Percentiles rank a stretch among this genome's conserved stretches.
Conservation (phyloP, 2,329 filamentous ascomycete species). For the Venturia carpophila region DNA sequence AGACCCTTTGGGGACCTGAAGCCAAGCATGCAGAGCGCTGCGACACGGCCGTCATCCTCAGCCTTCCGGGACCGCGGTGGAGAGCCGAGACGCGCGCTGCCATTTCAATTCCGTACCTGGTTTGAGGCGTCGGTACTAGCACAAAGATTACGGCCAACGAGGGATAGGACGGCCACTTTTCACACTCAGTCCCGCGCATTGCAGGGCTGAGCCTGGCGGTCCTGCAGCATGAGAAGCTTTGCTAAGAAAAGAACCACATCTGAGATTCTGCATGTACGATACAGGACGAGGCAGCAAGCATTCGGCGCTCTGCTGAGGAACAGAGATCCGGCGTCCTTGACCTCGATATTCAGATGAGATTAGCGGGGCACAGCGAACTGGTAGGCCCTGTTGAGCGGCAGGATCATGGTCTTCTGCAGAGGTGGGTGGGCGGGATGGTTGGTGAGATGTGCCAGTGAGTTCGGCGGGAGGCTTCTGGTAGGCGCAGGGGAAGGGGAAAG, state of each 20-base stretch:
- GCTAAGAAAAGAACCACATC: background rate
- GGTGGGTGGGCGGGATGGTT: background rate
- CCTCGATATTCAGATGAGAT: background rate
- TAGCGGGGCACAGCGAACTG: background rate
- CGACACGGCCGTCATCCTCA: constrained; percentile 11
- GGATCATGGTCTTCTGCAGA: background rate
- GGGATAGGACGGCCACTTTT: background rate
- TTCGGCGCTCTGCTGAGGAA: background rate
- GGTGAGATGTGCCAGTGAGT: background rate
- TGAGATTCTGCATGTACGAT: constrained; percentile 11
- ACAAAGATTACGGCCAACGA: background rate
- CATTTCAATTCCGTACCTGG: constrained; percentile 1
- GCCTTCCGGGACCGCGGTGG: constrained; percentile 1
- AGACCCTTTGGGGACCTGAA: background rate
- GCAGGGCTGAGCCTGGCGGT: background rate
- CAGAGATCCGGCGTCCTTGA: background rate
- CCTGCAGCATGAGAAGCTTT: background rate
- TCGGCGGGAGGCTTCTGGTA: background rate
- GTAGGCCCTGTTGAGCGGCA: background rate
- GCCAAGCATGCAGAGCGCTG: background rate
- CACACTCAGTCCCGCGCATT: background rate
- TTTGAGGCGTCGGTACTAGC: background rate
- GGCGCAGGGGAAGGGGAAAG: background rate
- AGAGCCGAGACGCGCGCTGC: constrained; percentile 8
- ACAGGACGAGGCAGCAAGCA: background rate